Conservation (phyloP, 176 grass and related monocot species). For the Carex parvula region DNA sequence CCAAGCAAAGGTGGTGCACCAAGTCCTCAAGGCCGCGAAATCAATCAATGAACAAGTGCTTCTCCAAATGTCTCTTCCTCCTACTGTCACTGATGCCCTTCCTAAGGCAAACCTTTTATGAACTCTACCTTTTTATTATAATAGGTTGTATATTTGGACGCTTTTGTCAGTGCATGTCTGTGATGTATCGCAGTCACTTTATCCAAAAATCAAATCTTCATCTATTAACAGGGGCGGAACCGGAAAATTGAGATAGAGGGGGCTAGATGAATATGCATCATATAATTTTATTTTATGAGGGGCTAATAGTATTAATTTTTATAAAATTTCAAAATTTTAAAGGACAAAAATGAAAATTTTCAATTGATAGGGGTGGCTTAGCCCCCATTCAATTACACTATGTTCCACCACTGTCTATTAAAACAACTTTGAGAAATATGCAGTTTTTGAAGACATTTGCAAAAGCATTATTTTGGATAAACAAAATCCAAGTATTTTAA, state of each 20-base stretch:
- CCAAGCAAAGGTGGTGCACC: constrained; percentile 83
- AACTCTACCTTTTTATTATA: not conserved
- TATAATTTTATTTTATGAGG: no score
- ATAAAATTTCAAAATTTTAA: no score
- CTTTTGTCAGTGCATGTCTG: not conserved
- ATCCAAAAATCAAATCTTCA: not conserved
- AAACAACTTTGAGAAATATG: not conserved
- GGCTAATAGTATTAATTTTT: no score
- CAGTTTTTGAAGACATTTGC: not conserved
- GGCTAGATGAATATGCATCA: no score
- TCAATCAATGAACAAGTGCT: constrained; percentile 91
- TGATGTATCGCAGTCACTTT: no score
- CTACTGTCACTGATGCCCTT: constrained; percentile 63
- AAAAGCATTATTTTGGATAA: not conserved
- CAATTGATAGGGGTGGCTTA: no score
- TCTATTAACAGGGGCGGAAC: not conserved
- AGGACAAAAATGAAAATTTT: no score
- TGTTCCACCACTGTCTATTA: not conserved
- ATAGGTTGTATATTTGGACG: not conserved
- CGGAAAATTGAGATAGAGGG: no score
- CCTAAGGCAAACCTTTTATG: constrained; percentile 59
- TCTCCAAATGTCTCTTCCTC: constrained; percentile 64
- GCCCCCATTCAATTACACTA: no score
- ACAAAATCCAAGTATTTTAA: not conserved
- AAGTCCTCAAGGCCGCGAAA: constrained; percentile 92